Conservation (phyloP, 805 yeast genomes). For the Nakazawaea holstii region DNA sequence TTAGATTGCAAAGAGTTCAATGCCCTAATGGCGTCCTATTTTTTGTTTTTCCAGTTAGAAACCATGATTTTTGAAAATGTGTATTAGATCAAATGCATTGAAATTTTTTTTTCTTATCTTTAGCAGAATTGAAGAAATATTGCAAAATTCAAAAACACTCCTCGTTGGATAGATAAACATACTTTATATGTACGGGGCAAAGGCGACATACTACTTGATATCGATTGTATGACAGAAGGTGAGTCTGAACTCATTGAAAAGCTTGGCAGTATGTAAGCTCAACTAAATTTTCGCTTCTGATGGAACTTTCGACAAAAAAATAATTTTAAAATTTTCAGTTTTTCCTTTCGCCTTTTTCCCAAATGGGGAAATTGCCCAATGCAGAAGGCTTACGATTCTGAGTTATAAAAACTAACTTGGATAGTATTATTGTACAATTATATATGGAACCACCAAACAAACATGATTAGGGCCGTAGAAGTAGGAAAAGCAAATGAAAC, state of each 20-base stretch:
- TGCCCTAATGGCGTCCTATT: constrained; percentile 73
- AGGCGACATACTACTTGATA: background rate
- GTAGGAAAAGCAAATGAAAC: constrained; percentile 5
- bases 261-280: background rate
- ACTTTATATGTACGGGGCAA: constrained; percentile 6
- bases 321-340: no score
- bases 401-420: no score
- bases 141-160: background rate
- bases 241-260: constrained; percentile 2
- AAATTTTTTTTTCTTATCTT: background rate
- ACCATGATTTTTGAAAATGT: background rate
- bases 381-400: no score
- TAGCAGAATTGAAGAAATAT: background rate
- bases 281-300: no score
- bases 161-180: background rate
- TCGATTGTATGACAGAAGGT: background rate
- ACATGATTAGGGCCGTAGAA: constrained; percentile 3
- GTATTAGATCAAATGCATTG: background rate
- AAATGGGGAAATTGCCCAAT: no score
- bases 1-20: constrained; percentile 88
- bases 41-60: constrained; percentile 15
- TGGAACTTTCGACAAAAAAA: no score
- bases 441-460: no score
- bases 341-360: no score
- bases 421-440: background rate